Evolutionary conservation across 2,329 filamentous ascomycete species (phyloP).

Genomic region (Capronia americana): DNA sequence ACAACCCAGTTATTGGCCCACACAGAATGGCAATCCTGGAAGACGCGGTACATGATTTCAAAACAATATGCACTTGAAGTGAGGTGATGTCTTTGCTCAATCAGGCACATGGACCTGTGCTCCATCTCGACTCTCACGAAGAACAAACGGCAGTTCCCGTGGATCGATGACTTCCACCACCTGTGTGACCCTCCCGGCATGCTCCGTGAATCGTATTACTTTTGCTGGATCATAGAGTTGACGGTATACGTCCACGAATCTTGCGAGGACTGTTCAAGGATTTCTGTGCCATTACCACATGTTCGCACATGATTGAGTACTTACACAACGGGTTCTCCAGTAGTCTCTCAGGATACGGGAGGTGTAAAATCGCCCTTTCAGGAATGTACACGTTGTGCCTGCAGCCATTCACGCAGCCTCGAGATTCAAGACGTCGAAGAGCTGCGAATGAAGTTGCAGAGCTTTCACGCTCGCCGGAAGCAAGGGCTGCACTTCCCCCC

Average conservation of each 20-base stretch:
- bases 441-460: constrained; percentile 32
- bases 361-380: neutral
- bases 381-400: constrained; percentile 1
- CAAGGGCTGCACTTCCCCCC: constrained; percentile 34
- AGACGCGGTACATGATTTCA: neutral
- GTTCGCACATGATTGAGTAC: neutral
- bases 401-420: neutral
- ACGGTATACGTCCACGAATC: neutral
- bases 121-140: neutral
- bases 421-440: constrained; percentile 24
- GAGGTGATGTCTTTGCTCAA: neutral
- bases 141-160: neutral
- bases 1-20: neutral
- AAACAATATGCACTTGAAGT: neutral
- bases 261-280: neutral
- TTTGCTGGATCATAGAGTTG: neutral
- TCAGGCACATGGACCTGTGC: neutral
- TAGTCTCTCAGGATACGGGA: constrained; percentile 3
- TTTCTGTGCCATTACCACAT: neutral
- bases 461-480: constrained; percentile 28
- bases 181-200: neutral
- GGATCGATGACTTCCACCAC: neutral
- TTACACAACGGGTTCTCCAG: neutral
- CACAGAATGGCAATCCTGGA: neutral
- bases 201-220: neutral